Base-by-base conservation (phyloP, 805 yeast species). In the Candida jianshihensis region DNA sequence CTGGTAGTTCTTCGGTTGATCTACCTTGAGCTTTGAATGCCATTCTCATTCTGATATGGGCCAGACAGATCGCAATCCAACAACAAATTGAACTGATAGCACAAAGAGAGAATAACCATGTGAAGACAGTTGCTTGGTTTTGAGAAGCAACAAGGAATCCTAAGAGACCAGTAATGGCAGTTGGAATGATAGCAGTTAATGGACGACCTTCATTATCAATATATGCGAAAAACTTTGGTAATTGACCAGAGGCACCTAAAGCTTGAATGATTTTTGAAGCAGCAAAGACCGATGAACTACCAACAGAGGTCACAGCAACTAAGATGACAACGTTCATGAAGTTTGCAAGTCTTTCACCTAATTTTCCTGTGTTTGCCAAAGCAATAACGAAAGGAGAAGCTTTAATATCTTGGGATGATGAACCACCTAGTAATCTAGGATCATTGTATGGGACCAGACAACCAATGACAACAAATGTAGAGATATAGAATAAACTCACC, bases 371-470 rank as follows among this genome's bases (percentile, higher is more conserved):
- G 39, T 70, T 66, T 16, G 59, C 61, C 35, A 81, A 68, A 20
- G 90, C 87, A 59, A 83, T 76, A 35, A 82, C 90, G 48, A 82
- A 82, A 17, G 94, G 90, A 12, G 90, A 82, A 9, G 88, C 86
- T n/a, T 75, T 59, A 34, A 80, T 79, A 47, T 74, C 78, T 39
- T 69, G 75, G 25, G 66, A 68, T 30, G 70, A 55, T 19, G 70
- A 58, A 40, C 75, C 75, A 21, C 60, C 60, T 35, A 70, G 38
- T 35, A 81, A 57, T 41, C 74, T 58, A 4, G 54, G 48, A 43
- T 75, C 73, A 40, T 60, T 66, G 54, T 70, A 80, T 13, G 92
- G 90, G 11, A 85, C 92, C 39, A 85, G 64, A 48, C 82, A 74
- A 29, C 88, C 81, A 48, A 67, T 73, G 46, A 70, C 65, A 38